Evolutionary conservation across 306 rosid species (phyloP).

Genomic region (Mimosa pudica): DNA sequence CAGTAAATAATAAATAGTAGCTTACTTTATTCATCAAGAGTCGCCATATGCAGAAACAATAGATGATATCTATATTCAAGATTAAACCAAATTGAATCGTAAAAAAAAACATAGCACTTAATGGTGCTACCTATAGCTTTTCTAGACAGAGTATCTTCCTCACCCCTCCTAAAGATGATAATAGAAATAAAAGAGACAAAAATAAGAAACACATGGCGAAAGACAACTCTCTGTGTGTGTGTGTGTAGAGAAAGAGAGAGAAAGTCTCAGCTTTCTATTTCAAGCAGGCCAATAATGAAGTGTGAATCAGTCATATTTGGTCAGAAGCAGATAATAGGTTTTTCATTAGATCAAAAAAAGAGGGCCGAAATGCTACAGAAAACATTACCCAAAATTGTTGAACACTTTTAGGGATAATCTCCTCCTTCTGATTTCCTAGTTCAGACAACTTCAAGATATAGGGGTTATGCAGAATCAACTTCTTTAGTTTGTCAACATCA

Average conservation of each 20-base stretch:
- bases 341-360: conserved; percentile 1
- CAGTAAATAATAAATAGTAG: neutral
- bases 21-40: conserved; percentile 9
- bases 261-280: neutral
- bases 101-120: neutral
- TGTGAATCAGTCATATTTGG: neutral
- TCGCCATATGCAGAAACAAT: conserved; percentile 8
- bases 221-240: neutral
- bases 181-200: neutral
- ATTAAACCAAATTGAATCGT: conserved; percentile 12
- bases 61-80: conserved; percentile 2
- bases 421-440: conserved; percentile 76
- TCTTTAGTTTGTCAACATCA: conserved; percentile 93
- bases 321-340: neutral
- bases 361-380: neutral
- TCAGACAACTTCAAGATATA: conserved; percentile 87
- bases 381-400: conserved; percentile 87
- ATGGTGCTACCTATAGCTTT: neutral
- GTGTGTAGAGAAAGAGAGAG: neutral
- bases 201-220: neutral
- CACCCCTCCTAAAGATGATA: neutral
- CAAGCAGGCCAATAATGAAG: neutral
- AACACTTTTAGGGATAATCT: conserved; percentile 81
- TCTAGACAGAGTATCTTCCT: neutral
- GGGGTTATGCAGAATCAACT: conserved; percentile 89